Evolutionary conservation across 805 yeast genomes (phyloP).

Genomic region (Teunomyces stri): DNA sequence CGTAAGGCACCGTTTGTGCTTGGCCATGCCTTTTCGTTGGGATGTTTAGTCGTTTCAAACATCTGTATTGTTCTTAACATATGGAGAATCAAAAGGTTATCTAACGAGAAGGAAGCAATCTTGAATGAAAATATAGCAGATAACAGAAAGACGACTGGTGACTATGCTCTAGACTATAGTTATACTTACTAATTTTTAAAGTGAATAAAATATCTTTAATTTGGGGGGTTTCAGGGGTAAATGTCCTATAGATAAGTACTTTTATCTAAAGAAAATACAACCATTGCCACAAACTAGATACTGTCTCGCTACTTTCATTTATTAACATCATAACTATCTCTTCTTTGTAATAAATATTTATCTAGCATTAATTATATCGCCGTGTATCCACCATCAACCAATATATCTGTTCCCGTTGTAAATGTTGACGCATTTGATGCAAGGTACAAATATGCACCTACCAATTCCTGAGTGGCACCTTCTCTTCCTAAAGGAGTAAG

Average conservation of each 20-base stretch:
- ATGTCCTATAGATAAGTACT: no score
- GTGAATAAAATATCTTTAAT: not conserved
- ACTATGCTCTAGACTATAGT: constrained; percentile 19
- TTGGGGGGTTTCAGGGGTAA: no score
- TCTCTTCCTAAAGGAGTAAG: constrained; percentile 48
- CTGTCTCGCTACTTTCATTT: no score
- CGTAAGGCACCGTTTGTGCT: constrained; percentile 35
- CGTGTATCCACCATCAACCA: constrained; percentile 47
- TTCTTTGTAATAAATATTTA: no score
- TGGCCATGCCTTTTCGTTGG: constrained; percentile 42
- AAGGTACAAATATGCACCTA: constrained; percentile 46
- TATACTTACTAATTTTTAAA: constrained; percentile 11
- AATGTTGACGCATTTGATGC: constrained; percentile 44
- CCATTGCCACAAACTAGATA: no score
- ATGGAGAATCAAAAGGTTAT: constrained; percentile 10
- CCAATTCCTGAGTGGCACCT: constrained; percentile 41
- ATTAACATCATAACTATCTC: no score
- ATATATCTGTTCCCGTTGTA: constrained; percentile 44
- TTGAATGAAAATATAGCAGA: constrained; percentile 17
- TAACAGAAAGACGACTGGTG: constrained; percentile 17
- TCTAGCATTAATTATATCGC: no score
- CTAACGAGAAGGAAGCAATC: constrained; percentile 11
- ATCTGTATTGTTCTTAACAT: constrained; percentile 15
- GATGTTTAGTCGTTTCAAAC: constrained; percentile 24
- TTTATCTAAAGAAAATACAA: no score